These are phyloP conservation scores for Maudiozyma bulderi DNA, from an alignment of 805 yeast species.

Conservation along the genomic window DNA sequence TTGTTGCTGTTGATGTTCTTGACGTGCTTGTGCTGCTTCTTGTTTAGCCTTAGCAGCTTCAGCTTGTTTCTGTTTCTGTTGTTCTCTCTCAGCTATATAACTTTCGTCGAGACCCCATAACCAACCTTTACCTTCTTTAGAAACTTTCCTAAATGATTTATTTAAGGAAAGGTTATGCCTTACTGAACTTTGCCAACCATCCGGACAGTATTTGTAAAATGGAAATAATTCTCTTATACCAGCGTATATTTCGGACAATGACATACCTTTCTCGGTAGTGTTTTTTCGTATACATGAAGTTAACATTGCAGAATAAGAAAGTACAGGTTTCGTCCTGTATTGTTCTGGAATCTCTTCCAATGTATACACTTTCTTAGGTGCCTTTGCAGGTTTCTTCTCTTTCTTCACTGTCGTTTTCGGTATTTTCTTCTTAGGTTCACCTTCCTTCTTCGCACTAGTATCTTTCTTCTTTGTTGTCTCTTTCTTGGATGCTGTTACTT, in stretches of 20 bases:
- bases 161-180: conserved; percentile 82
- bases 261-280: conserved; percentile 63
- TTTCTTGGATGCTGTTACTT: conserved; percentile 2
- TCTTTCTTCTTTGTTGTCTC: conserved; percentile 8
- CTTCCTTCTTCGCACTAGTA: conserved; percentile 1
- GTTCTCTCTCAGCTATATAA: conserved; percentile 74
- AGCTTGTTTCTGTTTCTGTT: conserved; percentile 54
- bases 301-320: conserved; percentile 72
- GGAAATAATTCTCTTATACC: conserved; percentile 84
- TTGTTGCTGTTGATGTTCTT: conserved; percentile 42
- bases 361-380: conserved; percentile 54
- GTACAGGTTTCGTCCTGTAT: conserved; percentile 73
- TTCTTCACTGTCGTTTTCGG: conserved; percentile 37
- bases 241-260: conserved; percentile 74
- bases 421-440: conserved; percentile 29
- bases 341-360: conserved; percentile 84
- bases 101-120: conserved; percentile 87
- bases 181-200: conserved; percentile 95
- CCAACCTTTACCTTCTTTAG: conserved; percentile 91
- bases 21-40: conserved; percentile 42
- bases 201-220: conserved; percentile 85
- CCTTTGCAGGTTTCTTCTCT: conserved; percentile 41
- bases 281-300: conserved; percentile 66
- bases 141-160: conserved; percentile 72
- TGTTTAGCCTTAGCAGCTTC: conserved; percentile 55